Conservation (phyloP, 2,329 filamentous ascomycete genomes). For the Niveomyces coronatus region DNA sequence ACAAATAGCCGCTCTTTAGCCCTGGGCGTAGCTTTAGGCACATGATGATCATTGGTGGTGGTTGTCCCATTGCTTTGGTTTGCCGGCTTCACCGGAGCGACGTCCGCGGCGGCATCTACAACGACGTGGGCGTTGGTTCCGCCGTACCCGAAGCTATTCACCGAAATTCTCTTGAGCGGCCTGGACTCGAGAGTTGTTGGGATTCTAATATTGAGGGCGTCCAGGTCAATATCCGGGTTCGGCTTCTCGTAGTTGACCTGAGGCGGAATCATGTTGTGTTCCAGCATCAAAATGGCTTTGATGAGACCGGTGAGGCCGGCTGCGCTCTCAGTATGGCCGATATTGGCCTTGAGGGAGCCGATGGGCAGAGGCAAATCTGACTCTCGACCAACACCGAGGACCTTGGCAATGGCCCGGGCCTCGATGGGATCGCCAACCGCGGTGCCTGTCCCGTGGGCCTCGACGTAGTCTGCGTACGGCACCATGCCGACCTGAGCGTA, state of each 20-base stretch:
- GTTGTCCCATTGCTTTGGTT: not conserved
- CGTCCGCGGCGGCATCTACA: not conserved
- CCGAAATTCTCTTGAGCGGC: constrained; percentile 7
- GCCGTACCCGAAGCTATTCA: constrained; percentile 5
- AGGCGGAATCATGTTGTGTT: constrained; percentile 10
- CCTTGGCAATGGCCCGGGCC: constrained; percentile 11
- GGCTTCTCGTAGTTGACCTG: constrained; percentile 15
- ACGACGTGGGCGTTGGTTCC: constrained; percentile 5
- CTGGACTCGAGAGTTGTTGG: constrained; percentile 6
- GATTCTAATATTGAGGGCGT: constrained; percentile 11
- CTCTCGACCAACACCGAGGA: not conserved
- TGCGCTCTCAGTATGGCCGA: constrained; percentile 19
- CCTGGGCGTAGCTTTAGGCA: constrained; percentile 1
- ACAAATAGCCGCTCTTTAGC: constrained; percentile 11
- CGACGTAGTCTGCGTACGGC: constrained; percentile 22
- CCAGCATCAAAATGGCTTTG: constrained; percentile 16
- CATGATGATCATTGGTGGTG: constrained; percentile 1
- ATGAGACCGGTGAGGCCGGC: constrained; percentile 18
- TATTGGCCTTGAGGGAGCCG: constrained; percentile 21
- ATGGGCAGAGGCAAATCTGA: constrained; percentile 13
- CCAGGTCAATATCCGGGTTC: constrained; percentile 18
- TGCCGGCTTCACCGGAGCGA: not conserved
- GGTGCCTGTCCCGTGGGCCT: constrained; percentile 32
- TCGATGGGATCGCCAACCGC: constrained; percentile 20
- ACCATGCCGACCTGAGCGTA: constrained; percentile 27